Percentiles rank a stretch among this genome's conserved stretches.
phyloP scores from a whole-genome alignment of 371 early-diverging fungal genomes.

The Catenaria anguillulae region DNA sequence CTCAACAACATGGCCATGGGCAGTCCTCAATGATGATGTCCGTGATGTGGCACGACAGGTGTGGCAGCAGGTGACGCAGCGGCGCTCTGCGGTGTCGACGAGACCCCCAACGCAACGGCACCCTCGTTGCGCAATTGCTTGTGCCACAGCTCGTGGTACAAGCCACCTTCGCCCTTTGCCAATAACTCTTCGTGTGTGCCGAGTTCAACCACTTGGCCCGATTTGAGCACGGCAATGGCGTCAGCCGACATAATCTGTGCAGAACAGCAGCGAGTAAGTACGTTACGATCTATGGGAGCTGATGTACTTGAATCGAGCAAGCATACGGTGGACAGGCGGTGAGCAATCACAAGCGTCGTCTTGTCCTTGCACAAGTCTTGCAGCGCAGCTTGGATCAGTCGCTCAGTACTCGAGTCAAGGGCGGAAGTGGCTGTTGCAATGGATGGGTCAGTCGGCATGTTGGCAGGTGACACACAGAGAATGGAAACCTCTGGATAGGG shows the following conservation, averaged over 20 bases:
- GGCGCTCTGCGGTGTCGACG: too few relatives aligned
- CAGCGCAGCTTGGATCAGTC: not conserved
- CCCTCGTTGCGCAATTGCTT: not conserved
- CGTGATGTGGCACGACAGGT: too few relatives aligned
- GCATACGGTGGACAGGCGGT: slow-evolving; percentile 29
- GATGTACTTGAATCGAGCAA: too few relatives aligned
- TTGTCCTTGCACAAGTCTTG: slow-evolving; percentile 31
- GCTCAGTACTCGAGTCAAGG: slow-evolving; percentile 8
- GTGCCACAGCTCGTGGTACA: slow-evolving; percentile 7
- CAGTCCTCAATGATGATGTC: too few relatives aligned
- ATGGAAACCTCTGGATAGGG: too few relatives aligned
- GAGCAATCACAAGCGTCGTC: slow-evolving; percentile 90
- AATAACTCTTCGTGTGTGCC: slow-evolving; percentile 67
- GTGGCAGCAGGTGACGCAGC: too few relatives aligned
- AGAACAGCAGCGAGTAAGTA: slow-evolving; percentile 37
- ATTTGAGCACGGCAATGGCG: slow-evolving; percentile 50
- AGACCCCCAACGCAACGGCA: too few relatives aligned
- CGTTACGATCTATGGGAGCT: too few relatives aligned
- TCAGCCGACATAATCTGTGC: slow-evolving; percentile 35
- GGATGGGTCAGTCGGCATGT: too few relatives aligned
- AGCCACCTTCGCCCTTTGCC: not conserved
- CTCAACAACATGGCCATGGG: too few relatives aligned
- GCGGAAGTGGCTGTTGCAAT: not conserved
- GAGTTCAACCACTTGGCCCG: slow-evolving; percentile 60
- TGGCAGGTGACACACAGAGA: too few relatives aligned